Percentiles rank a stretch among this genome's conserved stretches.
phyloP scores from a whole-genome alignment of 1,284 basidiomycete species.

The Chondrostereum purpureum region DNA sequence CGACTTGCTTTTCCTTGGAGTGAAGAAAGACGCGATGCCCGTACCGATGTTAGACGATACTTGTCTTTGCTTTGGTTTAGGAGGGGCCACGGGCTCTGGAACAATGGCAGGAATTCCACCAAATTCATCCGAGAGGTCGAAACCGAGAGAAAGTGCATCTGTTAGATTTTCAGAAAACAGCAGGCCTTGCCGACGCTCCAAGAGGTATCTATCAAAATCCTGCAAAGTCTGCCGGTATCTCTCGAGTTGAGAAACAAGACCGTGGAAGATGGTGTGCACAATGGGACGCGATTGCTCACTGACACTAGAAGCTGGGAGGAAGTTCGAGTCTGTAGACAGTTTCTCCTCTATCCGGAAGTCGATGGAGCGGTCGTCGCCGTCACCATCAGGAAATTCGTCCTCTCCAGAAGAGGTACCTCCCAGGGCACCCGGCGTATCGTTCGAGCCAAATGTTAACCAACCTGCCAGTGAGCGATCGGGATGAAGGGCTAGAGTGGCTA shows the following conservation, averaged over 20 bases:
- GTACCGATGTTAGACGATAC: slow-evolving; percentile 33
- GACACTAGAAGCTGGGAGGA: slow-evolving; percentile 57
- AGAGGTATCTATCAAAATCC: slow-evolving; percentile 79
- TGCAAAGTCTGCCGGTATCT: slow-evolving; percentile 69
- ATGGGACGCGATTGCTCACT: slow-evolving; percentile 71
- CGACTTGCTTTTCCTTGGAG: slow-evolving; percentile 61
- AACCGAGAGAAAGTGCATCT: slow-evolving; percentile 74
- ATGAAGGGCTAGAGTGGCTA: slow-evolving; percentile 75
- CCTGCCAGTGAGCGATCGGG: slow-evolving; percentile 83
- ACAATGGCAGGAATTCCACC: slow-evolving; percentile 17
- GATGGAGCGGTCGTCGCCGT: slow-evolving; percentile 71
- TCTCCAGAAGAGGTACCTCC: slow-evolving; percentile 19
- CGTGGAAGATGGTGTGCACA: slow-evolving; percentile 72
- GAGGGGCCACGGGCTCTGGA: slow-evolving; percentile 29
- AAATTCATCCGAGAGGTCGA: slow-evolving; percentile 51
- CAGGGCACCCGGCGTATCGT: slow-evolving; percentile 24
- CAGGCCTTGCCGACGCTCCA: slow-evolving; percentile 84
- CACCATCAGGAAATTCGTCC: slow-evolving; percentile 29
- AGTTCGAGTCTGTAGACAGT: slow-evolving; percentile 50
- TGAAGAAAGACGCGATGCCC: slow-evolving; percentile 65
- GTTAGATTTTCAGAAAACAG: slow-evolving; percentile 90
- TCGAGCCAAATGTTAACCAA: slow-evolving; percentile 72
- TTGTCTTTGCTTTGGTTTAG: slow-evolving; percentile 46
- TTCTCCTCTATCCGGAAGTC: slow-evolving; percentile 67
- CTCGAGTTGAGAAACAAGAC: slow-evolving; percentile 74